phyloP scores from a whole-genome alignment of 176 grass and related monocot genomes.

The Bothriochloa decipiens region DNA sequence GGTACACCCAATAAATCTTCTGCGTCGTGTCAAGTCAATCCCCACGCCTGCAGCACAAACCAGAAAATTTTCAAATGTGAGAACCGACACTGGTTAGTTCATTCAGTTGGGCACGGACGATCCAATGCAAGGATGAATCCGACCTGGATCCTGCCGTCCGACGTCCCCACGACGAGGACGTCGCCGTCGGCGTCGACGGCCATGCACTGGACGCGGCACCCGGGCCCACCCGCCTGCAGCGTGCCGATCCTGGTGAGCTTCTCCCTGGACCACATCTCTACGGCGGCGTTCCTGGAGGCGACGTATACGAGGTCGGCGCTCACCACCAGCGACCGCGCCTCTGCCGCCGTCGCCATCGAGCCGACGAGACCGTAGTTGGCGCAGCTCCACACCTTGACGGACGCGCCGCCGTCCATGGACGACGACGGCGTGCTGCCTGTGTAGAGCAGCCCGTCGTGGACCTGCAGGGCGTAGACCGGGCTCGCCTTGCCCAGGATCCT shows the following conservation, averaged over 20 bases:
- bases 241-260: constrained; percentile 62
- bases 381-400: constrained; percentile 69
- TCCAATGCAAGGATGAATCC: background rate
- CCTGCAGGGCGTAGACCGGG: constrained; percentile 53
- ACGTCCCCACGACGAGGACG: constrained; percentile 60
- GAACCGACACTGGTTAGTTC: background rate
- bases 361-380: constrained; percentile 62
- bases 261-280: constrained; percentile 85
- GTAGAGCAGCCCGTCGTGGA: constrained; percentile 58
- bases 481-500: constrained; percentile 68
- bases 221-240: constrained; percentile 54
- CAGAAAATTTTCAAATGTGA: background rate
- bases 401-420: constrained; percentile 47
- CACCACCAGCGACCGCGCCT: constrained; percentile 57
- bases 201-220: constrained; percentile 68
- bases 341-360: constrained; percentile 51
- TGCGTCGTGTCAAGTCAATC: constrained; percentile 42
- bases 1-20: background rate
- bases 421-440: constrained; percentile 36
- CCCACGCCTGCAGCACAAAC: constrained; percentile 52
- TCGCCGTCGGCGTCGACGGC: constrained; percentile 70
- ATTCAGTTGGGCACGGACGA: background rate
- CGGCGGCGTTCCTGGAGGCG: constrained; percentile 47
- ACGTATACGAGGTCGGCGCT: constrained; percentile 62
- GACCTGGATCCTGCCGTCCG: constrained; percentile 68